A percentile compares a stretch with the other conserved stretches of the same genome.
phyloP scores from a whole-genome alignment of 164 flowering plant species.

The Amborella trichopoda region DNA sequence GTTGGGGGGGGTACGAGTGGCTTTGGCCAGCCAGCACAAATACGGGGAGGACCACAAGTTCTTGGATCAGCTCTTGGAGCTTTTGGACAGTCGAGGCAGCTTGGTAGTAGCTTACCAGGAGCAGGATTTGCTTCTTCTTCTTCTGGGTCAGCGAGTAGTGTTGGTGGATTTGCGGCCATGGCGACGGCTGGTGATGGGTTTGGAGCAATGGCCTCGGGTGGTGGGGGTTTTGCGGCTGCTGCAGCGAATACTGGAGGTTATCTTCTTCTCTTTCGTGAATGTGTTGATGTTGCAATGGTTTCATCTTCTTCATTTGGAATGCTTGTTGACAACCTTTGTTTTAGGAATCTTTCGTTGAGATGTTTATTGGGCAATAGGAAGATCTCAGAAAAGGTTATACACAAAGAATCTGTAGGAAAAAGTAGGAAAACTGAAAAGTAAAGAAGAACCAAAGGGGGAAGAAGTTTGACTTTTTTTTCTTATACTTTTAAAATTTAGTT shows the following conservation, averaged over 20 bases:
- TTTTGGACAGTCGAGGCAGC: slow-evolving; percentile 93
- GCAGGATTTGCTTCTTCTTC: slow-evolving; percentile 24
- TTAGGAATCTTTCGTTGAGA: not conserved
- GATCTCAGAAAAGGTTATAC: too few species aligned
- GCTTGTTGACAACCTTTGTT: not conserved
- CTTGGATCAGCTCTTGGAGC: slow-evolving; percentile 84
- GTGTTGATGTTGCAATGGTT: slow-evolving; percentile 2
- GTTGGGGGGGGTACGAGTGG: slow-evolving; percentile 33
- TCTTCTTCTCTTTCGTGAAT: slow-evolving; percentile 2
- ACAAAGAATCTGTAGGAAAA: too few species aligned
- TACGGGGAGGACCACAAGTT: slow-evolving; percentile 71
- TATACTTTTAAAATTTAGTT: too few species aligned
- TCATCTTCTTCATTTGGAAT: too few species aligned
- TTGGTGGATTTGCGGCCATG: slow-evolving; percentile 23
- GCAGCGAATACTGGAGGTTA: slow-evolving; percentile 1
- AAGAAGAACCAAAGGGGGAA: too few species aligned
- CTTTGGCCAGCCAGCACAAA: slow-evolving; percentile 74
- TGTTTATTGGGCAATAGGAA: not conserved
- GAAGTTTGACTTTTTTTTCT: not conserved
- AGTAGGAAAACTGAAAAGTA: too few species aligned
- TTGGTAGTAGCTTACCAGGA: slow-evolving; percentile 55
- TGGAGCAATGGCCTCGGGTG: slow-evolving; percentile 17
- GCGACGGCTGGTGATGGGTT: slow-evolving; percentile 20
- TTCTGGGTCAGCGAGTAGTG: slow-evolving; percentile 6
- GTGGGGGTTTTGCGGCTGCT: slow-evolving; percentile 19